Percentiles rank a stretch among this genome's conserved stretches.
These are phyloP conservation scores for Oropetium thomaeum DNA, from an alignment of 176 grass and related monocot species.

Conservation along the genomic window DNA sequence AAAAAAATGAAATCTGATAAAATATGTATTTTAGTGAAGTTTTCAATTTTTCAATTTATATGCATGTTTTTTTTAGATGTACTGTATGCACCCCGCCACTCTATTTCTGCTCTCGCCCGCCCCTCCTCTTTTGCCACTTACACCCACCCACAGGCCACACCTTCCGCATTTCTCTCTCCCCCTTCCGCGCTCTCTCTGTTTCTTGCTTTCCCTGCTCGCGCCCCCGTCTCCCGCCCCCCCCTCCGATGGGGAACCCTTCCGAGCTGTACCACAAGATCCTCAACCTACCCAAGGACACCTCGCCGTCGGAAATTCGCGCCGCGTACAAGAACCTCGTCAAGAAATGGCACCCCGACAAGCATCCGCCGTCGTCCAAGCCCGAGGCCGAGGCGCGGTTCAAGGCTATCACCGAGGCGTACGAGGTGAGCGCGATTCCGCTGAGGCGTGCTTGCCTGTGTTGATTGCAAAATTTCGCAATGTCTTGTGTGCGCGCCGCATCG, in stretches of 20 bases:
- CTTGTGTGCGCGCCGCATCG: too few relatives aligned
- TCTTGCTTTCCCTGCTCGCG: background rate
- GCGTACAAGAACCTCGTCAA: constrained; percentile 73
- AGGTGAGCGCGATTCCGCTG: constrained; percentile 37
- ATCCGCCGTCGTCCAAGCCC: constrained; percentile 81
- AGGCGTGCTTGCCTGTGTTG: background rate
- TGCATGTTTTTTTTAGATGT: too few relatives aligned
- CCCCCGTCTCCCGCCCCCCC: background rate
- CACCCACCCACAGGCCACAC: background rate
- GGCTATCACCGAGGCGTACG: constrained; percentile 86
- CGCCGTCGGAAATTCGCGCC: constrained; percentile 70
- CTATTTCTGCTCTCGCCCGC: background rate
- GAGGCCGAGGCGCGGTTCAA: constrained; percentile 91
- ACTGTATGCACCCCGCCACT: background rate
- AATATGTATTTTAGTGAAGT: too few relatives aligned
- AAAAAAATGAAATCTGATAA: too few relatives aligned
- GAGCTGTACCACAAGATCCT: constrained; percentile 85
- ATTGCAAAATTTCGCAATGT: constrained; percentile 8
- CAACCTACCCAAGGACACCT: constrained; percentile 59
- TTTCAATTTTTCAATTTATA: too few relatives aligned
- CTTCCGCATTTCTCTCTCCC: constrained; percentile 3
- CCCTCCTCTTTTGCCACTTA: background rate
- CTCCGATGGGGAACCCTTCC: constrained; percentile 63
- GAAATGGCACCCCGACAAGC: constrained; percentile 99
- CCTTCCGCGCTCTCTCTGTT: background rate